These are phyloP conservation scores for Papiliotrema laurentii DNA, from an alignment of 1,284 basidiomycete genomes.

Conservation along the genomic window DNA sequence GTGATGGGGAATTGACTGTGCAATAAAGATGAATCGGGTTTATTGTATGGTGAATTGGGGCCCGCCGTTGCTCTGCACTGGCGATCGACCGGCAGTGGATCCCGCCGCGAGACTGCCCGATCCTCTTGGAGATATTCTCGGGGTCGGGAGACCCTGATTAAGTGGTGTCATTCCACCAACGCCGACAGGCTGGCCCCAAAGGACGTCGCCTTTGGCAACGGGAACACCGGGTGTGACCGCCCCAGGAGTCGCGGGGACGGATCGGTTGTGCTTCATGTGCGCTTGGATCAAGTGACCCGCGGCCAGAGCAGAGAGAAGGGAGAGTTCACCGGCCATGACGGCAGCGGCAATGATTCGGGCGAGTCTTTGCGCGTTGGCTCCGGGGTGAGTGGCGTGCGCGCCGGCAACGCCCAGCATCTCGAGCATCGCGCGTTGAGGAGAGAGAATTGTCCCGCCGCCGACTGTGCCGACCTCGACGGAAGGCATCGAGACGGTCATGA, in stretches of 20 bases:
- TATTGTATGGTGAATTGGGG: too few relatives aligned
- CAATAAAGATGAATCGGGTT: too few relatives aligned
- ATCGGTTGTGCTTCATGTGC: constrained; percentile 59
- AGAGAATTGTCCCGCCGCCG: constrained; percentile 88
- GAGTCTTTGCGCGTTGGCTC: constrained; percentile 78
- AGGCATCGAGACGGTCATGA: constrained; percentile 91
- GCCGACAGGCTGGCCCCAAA: constrained; percentile 4
- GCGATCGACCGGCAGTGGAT: too few relatives aligned
- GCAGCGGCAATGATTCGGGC: constrained; percentile 81
- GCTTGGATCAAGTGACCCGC: constrained; percentile 87
- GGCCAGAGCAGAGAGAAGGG: constrained; percentile 80
- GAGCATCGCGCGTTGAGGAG: constrained; percentile 81
- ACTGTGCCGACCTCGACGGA: constrained; percentile 95
- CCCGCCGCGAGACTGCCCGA: not conserved
- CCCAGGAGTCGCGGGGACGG: constrained; percentile 42
- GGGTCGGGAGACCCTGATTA: constrained; percentile 7
- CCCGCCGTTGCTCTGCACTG: too few relatives aligned
- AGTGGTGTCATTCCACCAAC: constrained; percentile 29
- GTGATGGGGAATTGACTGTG: too few relatives aligned
- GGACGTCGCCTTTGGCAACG: constrained; percentile 4
- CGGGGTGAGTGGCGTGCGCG: constrained; percentile 74
- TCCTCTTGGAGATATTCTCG: not conserved
- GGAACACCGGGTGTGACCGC: constrained; percentile 34
- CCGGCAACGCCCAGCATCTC: constrained; percentile 88
- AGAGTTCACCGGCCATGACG: constrained; percentile 93